Conservation (phyloP, 768 basidiomycete species). For the Mycena pura region DNA sequence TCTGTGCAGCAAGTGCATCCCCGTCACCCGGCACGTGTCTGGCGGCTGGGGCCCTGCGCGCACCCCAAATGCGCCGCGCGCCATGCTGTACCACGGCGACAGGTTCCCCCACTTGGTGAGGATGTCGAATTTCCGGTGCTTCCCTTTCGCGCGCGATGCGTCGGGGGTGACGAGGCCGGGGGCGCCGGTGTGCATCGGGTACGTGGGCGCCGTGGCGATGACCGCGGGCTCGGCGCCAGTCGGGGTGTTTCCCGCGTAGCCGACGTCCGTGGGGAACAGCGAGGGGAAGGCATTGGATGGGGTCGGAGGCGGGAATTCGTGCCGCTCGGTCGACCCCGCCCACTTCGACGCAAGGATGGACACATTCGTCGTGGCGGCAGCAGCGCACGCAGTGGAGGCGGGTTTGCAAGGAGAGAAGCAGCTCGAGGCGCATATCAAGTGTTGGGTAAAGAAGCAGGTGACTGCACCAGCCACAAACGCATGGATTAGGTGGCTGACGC, state of each 20-base stretch:
- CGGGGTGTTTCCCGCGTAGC: slow-evolving; percentile 78
- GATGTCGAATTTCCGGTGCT: slow-evolving; percentile 67
- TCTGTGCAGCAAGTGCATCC: slow-evolving; percentile 79
- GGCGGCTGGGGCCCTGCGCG: slow-evolving; percentile 76
- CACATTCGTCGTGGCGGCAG: slow-evolving; percentile 22
- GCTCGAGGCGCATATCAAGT: slow-evolving; percentile 49
- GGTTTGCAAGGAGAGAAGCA: slow-evolving; percentile 40
- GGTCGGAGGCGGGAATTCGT: slow-evolving; percentile 73
- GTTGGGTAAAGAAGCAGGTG: slow-evolving; percentile 58
- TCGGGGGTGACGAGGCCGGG: slow-evolving; percentile 66
- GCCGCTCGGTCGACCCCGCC: slow-evolving; percentile 73
- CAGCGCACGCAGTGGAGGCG: slow-evolving; percentile 1
- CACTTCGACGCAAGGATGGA: slow-evolving; percentile 63
- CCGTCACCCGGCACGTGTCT: slow-evolving; percentile 71
- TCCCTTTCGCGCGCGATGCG: slow-evolving; percentile 33
- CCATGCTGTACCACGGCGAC: slow-evolving; percentile 87
- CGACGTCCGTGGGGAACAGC: slow-evolving; percentile 78
- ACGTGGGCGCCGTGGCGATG: slow-evolving; percentile 75
- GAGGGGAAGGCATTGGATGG: slow-evolving; percentile 80
- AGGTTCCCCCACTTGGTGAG: slow-evolving; percentile 86
- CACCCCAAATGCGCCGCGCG: slow-evolving; percentile 68
- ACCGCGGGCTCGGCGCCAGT: slow-evolving; percentile 81
- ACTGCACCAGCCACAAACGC: slow-evolving; percentile 64
- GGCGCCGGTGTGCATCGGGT: slow-evolving; percentile 77
- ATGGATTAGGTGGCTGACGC: slow-evolving; percentile 44